These are phyloP conservation scores for Suillus clintonianus DNA, from an alignment of 768 basidiomycete genomes.

Conservation along the genomic window DNA sequence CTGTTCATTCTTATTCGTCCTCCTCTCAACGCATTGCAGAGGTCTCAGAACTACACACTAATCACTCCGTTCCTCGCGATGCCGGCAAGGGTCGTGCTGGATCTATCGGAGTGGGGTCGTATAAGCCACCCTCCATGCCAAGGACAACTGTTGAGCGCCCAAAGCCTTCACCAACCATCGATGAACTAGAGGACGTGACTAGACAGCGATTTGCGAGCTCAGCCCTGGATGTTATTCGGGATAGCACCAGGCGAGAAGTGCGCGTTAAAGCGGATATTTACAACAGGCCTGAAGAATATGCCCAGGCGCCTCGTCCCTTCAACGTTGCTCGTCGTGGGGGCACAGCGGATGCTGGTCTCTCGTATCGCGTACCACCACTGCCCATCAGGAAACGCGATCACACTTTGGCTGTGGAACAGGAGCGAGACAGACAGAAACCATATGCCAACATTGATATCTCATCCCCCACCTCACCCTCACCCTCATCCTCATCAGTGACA, in stretches of 20 bases:
- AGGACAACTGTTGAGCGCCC: conserved; percentile 21
- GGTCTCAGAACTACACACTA: conserved; percentile 1
- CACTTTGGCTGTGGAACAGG: conserved; percentile 24
- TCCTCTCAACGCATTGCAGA: conserved; percentile 7
- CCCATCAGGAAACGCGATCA: conserved; percentile 33
- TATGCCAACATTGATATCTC: neutral
- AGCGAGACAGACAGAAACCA: conserved; percentile 11
- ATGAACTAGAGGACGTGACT: conserved; percentile 29
- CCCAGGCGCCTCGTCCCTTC: conserved; percentile 40
- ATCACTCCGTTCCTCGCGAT: conserved; percentile 5
- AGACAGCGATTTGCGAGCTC: conserved; percentile 13
- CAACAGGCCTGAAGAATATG: conserved; percentile 44
- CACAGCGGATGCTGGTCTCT: conserved; percentile 48
- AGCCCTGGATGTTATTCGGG: conserved; percentile 17
- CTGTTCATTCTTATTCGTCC: conserved; percentile 2
- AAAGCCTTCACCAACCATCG: conserved; percentile 18
- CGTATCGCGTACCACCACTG: conserved; percentile 42
- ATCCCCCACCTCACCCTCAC: conserved; percentile 5
- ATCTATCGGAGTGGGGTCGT: conserved; percentile 22
- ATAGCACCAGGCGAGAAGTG: conserved; percentile 23
- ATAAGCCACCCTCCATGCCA: conserved; percentile 25
- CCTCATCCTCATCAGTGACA: conserved; percentile 8
- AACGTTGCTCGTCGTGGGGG: conserved; percentile 47
- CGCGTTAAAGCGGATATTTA: conserved; percentile 34
- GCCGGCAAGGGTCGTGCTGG: conserved; percentile 21